Percentiles rank a stretch among this genome's conserved stretches.
Evolutionary conservation across 371 early-diverging fungal species (phyloP).

Genomic region (Apophysomyces sp.): DNA sequence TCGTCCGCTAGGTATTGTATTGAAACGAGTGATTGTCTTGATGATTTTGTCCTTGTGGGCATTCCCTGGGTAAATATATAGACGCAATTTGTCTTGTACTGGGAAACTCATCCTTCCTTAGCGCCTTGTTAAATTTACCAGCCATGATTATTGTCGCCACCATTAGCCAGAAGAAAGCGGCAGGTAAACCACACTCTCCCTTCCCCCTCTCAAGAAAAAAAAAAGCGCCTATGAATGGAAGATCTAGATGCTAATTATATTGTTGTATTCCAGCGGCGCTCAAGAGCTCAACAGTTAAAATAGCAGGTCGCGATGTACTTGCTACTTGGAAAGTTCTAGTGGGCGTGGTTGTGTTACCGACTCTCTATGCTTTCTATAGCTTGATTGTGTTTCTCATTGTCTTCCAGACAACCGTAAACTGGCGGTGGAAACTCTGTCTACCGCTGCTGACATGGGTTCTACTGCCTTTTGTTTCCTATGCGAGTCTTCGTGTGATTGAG

Average conservation of each 20-base stretch:
- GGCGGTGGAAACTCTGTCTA: conserved; percentile 26
- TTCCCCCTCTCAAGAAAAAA: not conserved
- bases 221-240: not conserved
- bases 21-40: conserved; percentile 62
- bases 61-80: conserved; percentile 68
- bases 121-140: conserved; percentile 74
- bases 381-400: conserved; percentile 48
- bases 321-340: conserved; percentile 93
- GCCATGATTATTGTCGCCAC: conserved; percentile 67
- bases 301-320: conserved; percentile 89
- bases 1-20: conserved; percentile 58
- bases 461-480: conserved; percentile 72
- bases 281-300: conserved; percentile 86
- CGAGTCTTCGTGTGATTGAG: conserved; percentile 83
- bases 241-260: not conserved
- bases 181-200: conserved; percentile 26
- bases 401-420: conserved; percentile 29
- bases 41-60: conserved; percentile 66
- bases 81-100: not conserved
- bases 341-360: conserved; percentile 72
- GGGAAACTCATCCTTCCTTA: conserved; percentile 12
- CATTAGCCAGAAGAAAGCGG: conserved; percentile 75
- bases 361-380: conserved; percentile 70
- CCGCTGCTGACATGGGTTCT: conserved; percentile 53
- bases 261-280: conserved; percentile 64